Conservation (phyloP, 176 grass and related monocot species). For the Oryza rufipogon region DNA sequence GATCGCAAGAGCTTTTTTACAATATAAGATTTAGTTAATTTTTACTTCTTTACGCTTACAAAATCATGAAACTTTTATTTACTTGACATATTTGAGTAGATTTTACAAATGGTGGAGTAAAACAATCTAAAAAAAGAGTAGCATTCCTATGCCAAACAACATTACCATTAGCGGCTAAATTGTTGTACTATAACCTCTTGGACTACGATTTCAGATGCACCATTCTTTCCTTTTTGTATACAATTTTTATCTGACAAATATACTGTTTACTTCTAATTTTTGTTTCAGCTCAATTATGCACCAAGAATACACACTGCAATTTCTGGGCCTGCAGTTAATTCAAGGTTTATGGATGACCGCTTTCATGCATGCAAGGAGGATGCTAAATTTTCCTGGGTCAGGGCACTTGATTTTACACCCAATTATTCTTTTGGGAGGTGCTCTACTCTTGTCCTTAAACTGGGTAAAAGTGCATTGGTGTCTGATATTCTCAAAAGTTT, state of each 20-base stretch:
- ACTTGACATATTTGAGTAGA: not conserved
- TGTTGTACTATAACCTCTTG: too few species aligned
- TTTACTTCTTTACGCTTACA: not conserved
- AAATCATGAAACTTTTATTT: conserved; percentile 2
- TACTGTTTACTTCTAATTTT: not conserved
- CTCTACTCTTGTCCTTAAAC: conserved; percentile 64
- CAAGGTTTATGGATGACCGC: conserved; percentile 68
- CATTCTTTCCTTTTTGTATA: conserved; percentile 27
- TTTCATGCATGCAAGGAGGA: conserved; percentile 81
- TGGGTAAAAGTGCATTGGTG: conserved; percentile 43
- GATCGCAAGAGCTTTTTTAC: not conserved
- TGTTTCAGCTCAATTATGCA: conserved; percentile 80
- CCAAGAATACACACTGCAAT: conserved; percentile 72
- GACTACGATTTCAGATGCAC: conserved; percentile 32
- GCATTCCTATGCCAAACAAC: not conserved
- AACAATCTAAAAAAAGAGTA: not conserved
- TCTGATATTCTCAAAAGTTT: conserved; percentile 65
- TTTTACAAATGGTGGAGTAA: not conserved
- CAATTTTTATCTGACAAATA: conserved; percentile 11
- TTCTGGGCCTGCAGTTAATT: conserved; percentile 49
- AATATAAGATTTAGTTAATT: not conserved
- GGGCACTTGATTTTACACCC: conserved; percentile 76
- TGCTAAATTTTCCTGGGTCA: conserved; percentile 70
- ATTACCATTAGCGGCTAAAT: not conserved
- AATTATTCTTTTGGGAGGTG: conserved; percentile 75